Percentiles rank a stretch among this genome's conserved stretches.
Evolutionary conservation across 2,329 filamentous ascomycete species (phyloP).

Genomic region (Septoria linicola): DNA sequence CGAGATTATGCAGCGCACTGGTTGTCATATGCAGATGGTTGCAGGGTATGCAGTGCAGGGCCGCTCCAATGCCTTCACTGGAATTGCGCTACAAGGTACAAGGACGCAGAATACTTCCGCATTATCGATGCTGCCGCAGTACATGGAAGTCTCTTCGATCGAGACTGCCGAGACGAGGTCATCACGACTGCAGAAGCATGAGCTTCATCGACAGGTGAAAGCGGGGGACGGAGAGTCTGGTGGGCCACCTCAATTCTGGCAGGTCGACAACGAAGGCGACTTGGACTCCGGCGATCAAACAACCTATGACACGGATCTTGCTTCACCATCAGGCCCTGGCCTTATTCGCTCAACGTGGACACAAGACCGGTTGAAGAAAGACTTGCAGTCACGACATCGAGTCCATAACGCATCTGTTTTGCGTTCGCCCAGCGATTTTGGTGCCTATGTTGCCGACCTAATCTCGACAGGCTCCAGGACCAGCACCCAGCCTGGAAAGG

Average conservation of each 20-base stretch:
- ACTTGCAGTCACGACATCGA: neutral
- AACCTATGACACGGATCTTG: neutral
- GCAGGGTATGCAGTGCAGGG: constrained; percentile 22
- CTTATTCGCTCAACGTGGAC: constrained; percentile 17
- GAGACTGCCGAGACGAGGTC: constrained; percentile 1
- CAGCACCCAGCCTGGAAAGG: neutral
- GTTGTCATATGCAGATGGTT: constrained; percentile 25
- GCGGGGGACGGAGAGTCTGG: neutral
- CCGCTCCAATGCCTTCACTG: constrained; percentile 18
- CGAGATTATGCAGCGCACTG: constrained; percentile 35
- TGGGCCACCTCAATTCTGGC: too few species aligned
- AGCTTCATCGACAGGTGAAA: constrained; percentile 3
- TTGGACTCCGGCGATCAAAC: neutral
- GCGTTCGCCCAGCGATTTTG: neutral
- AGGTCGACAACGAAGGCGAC: neutral
- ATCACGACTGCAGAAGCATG: neutral
- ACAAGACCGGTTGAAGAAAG: constrained; percentile 2
- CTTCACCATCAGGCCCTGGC: neutral
- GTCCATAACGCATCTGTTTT: neutral
- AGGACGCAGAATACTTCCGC: constrained; percentile 23
- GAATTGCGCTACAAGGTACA: constrained; percentile 27
- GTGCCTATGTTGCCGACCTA: constrained; percentile 21
- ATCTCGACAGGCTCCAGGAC: neutral
- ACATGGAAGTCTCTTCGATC: constrained; percentile 3
- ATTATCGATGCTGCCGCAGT: constrained; percentile 21